Evolutionary conservation across 1,139 yeast genomes (phyloP).

Genomic region (Nakaseomyces sp.): DNA sequence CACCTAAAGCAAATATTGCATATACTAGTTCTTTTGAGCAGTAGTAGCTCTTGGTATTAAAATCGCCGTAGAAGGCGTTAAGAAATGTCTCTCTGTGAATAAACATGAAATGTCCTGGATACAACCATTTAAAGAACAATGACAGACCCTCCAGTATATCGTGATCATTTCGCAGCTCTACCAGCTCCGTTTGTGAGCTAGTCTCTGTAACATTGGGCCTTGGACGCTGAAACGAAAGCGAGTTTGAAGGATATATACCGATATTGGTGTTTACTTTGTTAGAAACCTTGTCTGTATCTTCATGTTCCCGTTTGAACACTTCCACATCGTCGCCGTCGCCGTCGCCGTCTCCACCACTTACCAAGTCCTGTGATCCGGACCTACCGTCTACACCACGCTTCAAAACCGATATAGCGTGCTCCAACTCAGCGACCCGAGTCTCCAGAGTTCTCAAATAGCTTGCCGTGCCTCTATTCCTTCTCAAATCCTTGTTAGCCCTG

Average conservation of each 20-base stretch:
- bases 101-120: conserved; percentile 54
- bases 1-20: conserved; percentile 50
- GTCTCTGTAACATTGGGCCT: conserved; percentile 5
- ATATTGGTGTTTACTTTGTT: conserved; percentile 3
- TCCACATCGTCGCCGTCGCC: not conserved
- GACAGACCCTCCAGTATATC: conserved; percentile 37
- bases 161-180: conserved; percentile 41
- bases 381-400: conserved; percentile 11
- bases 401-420: conserved; percentile 11
- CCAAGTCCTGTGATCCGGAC: no score
- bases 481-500: conserved; percentile 38
- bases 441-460: conserved; percentile 37
- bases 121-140: conserved; percentile 53
- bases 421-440: conserved; percentile 19
- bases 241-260: conserved; percentile 26
- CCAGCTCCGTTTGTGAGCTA: conserved; percentile 25
- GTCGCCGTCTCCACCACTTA: no score
- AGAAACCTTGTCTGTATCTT: not conserved
- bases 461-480: conserved; percentile 42
- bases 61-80: conserved; percentile 45
- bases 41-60: conserved; percentile 35
- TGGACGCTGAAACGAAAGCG: conserved; percentile 17
- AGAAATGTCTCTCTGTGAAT: conserved; percentile 54
- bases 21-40: conserved; percentile 44
- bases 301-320: no score